Evolutionary conservation across 2,329 filamentous ascomycete genomes (phyloP), one percentile per base, ranked within the genome.

Genomic region (Colletotrichum lini): DNA sequence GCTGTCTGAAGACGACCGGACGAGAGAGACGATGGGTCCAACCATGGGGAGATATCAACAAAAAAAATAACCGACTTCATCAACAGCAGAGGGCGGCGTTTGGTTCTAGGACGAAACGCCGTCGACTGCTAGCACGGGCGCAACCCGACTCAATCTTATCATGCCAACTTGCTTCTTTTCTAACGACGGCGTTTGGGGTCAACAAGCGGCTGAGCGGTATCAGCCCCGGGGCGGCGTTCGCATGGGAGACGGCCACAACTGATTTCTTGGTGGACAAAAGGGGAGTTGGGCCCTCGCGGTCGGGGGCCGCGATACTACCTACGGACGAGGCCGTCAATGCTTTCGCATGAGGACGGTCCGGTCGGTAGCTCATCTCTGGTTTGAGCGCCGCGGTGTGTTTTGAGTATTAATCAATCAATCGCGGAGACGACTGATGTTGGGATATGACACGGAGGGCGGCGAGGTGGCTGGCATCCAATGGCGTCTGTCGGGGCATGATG

Each of bases 371-470:
- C 68, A 68, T 71, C 64, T 65, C 69, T 69, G 69, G 69, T 59
- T 72, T 63, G 59, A 62, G 69, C 65, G 65, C 69, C 59, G 59
- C 69, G 69, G 59, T 72, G 53, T 54, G 65, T 72, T 72, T 72
- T 72, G 69, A 72, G 69, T 72, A 64, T 69, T 67, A 71, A 68
- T 71, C 68, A 69, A 69, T 56, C 59, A 53, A 72, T 72, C 69
- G 65, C 69, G 69, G 69, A 72, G 69, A 72, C 58, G 65, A 69
- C 69, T 72, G 65, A 64, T 69, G 69, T 72, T 72, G 69, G 69
- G 65, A 64, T 72, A 72, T 59, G 59, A 69, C 49, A 69, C 69
- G 69, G 69, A 64, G 45, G 64, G 53, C 65, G 65, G 54, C 53
- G 59, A 59, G 65, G 69, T 64, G 69, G 58, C 65, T 72, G 65